A percentile compares a stretch with the other conserved stretches of the same genome.
Evolutionary conservation across 208 protist genomes (phyloP).

Genomic region (Naegleria gruberi): DNA sequence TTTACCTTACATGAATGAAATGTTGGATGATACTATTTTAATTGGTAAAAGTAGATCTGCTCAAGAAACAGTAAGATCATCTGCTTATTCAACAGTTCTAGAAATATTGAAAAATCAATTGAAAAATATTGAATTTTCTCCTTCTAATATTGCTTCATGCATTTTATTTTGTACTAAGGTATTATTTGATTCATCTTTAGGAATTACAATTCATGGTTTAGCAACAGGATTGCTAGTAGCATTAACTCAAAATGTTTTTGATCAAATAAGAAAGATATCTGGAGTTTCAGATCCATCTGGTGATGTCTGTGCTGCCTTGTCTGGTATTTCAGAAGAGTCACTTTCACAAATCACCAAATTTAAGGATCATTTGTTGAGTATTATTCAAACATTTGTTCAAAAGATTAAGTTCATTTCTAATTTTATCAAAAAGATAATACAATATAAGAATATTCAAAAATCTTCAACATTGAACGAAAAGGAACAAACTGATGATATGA

Average conservation of each 20-base stretch:
- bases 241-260: conserved; percentile 6
- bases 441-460: neutral
- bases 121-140: neutral
- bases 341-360: neutral
- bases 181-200: conserved; percentile 4
- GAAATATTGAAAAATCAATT: conserved; percentile 9
- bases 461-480: neutral
- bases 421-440: neutral
- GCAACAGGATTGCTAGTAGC: conserved; percentile 10
- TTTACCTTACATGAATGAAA: neutral
- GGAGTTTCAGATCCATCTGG: no score
- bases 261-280: neutral
- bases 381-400: neutral
- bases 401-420: neutral
- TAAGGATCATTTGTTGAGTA: neutral
- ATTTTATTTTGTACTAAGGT: conserved; percentile 1
- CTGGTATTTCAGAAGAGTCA: neutral
- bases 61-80: conserved; percentile 20
- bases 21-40: conserved; percentile 7
- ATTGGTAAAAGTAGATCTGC: conserved; percentile 10
- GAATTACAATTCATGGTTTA: conserved; percentile 11
- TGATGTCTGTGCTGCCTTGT: no score
- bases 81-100: conserved; percentile 21
- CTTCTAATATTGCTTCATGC: neutral
- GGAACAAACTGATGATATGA: neutral